These are phyloP conservation scores for Beauveria bassiana DNA, from an alignment of 2,329 filamentous ascomycete genomes.

Conservation along the genomic window DNA sequence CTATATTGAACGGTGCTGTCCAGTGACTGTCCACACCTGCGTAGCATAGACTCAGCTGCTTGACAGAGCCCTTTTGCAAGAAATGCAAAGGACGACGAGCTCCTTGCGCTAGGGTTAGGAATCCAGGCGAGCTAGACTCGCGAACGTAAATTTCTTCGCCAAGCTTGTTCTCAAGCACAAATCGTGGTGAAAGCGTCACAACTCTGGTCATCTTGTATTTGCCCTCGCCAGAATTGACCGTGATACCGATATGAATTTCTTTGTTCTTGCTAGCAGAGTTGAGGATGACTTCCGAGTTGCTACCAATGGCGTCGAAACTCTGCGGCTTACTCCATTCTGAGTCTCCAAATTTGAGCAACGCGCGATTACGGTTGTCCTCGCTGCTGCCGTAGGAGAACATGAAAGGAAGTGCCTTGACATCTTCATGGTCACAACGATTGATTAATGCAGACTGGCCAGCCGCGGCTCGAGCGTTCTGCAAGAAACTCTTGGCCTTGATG, in stretches of 20 bases:
- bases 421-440: slow-evolving; percentile 40
- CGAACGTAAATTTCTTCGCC: slow-evolving; percentile 82
- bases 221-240: slow-evolving; percentile 81
- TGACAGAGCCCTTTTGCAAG: slow-evolving; percentile 71
- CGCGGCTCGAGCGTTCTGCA: slow-evolving; percentile 73
- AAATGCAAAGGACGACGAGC: slow-evolving; percentile 83
- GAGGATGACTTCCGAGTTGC: slow-evolving; percentile 79
- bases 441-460: slow-evolving; percentile 67
- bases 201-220: slow-evolving; percentile 98
- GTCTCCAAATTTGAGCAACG: slow-evolving; percentile 77
- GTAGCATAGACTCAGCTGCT: slow-evolving; percentile 89
- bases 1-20: slow-evolving; percentile 97
- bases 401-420: slow-evolving; percentile 73
- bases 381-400: slow-evolving; percentile 91
- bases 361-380: slow-evolving; percentile 86
- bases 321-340: slow-evolving; percentile 96
- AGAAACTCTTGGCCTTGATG: slow-evolving; percentile 80
- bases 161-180: slow-evolving; percentile 89
- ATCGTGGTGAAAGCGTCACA: slow-evolving; percentile 84
- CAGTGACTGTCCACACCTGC: slow-evolving; percentile 93
- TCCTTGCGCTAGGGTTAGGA: slow-evolving; percentile 69
- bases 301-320: slow-evolving; percentile 96
- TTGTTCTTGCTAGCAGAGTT: slow-evolving; percentile 61
- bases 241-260: slow-evolving; percentile 88
- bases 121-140: slow-evolving; percentile 83